Evolutionary conservation across 805 yeast genomes (phyloP), one percentile per base, ranked within the genome.

Genomic region (Ogataea minuta): DNA sequence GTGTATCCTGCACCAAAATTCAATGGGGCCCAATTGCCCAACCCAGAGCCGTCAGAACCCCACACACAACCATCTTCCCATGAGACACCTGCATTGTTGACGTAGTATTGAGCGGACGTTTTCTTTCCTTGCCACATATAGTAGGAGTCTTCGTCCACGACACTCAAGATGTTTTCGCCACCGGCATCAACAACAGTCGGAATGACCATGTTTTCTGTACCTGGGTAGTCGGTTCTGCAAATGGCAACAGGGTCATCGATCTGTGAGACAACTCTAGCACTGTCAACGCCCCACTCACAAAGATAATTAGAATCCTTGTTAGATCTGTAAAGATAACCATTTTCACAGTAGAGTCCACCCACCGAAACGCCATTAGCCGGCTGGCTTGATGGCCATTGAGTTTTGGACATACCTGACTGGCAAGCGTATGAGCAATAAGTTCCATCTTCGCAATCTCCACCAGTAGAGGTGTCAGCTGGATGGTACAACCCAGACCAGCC

Each of bases 11-110:
- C 84, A 63, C 95, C 95, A 41, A 84, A 67, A 49, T 78, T 83
- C 42, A 82, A 71, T 50, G 88, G 88, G 37, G 88, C 86, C 86
- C 87, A 82, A 76, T 82, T 82, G 65, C 89, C 88, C 48, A 77
- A 70, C 45, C 74, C 77, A 27, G 77, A 64, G 36, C 78, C 76
- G 9, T 69, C 49, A 25, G 68, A 56, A 57, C 87, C 84, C 89
- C 89, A 82, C 51, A 78, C 60, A 70, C 89, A 82, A 39, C 88
- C 88, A 42, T 79, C 81, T 57, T 72, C 71, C 56, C 66, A 70
- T 49, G 81, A 70, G 33, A 81, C 82, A 67, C 89, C 89, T 28
- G 87, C 87, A 59, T 81, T 72, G 71, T 82, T 82, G 30, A 81
- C 88, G 65, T 82, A 82, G 65, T 73, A 82, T 66, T 82, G 89